These are phyloP conservation scores for Myrica gale DNA, from an alignment of 306 rosid genomes.

Conservation along the genomic window DNA sequence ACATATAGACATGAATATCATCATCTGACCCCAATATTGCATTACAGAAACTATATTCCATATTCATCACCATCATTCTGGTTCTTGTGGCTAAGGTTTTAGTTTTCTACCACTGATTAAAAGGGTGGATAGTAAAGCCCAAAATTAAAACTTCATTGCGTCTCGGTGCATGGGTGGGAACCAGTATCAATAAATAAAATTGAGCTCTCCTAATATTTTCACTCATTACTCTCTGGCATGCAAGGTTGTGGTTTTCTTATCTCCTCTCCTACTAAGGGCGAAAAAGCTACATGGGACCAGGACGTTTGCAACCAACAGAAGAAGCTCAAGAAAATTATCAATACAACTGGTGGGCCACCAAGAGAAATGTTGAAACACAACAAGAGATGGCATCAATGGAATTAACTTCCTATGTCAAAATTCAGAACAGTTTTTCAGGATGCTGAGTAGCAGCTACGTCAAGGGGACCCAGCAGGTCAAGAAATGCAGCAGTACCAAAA, in stretches of 20 bases:
- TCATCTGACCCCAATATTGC: not conserved
- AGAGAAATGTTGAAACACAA: not conserved
- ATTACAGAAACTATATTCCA: not conserved
- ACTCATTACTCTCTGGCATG: not conserved
- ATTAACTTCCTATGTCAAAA: not conserved
- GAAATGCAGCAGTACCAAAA: not conserved
- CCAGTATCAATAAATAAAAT: not conserved
- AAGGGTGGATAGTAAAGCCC: not conserved
- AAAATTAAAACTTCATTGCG: not conserved
- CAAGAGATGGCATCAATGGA: not conserved
- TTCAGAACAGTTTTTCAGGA: not conserved
- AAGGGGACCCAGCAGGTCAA: not conserved
- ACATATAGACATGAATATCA: not conserved
- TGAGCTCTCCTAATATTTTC: not conserved
- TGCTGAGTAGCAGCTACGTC: slow-evolving; percentile 3
- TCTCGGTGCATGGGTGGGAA: not conserved
- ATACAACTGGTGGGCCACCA: too few relatives aligned
- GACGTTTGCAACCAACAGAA: not conserved
- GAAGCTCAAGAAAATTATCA: not conserved
- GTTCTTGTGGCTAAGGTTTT: not conserved
- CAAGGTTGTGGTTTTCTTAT: not conserved
- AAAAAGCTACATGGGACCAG: not conserved
- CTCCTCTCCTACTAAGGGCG: not conserved
- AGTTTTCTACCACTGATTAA: not conserved
- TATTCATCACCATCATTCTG: not conserved